Evolutionary conservation across 306 rosid genomes (phyloP).

Genomic region (Quillaja saponaria): DNA sequence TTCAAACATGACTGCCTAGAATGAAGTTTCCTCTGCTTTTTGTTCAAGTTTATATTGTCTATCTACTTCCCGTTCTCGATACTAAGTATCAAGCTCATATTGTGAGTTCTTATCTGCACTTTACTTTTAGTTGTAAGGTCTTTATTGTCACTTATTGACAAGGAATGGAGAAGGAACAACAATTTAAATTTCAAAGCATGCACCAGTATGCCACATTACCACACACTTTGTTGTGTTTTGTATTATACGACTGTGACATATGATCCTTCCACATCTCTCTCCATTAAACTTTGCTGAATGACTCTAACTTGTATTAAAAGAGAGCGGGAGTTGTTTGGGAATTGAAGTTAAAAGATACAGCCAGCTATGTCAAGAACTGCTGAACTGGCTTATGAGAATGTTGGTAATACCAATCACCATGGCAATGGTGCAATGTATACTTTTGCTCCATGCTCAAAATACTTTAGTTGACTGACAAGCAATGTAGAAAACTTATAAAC

Average conservation of each 20-base stretch:
- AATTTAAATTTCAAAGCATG: not conserved
- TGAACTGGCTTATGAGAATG: conserved; percentile 10
- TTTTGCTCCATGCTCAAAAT: conserved; percentile 6
- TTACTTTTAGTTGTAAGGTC: not conserved
- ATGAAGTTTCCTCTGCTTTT: no score
- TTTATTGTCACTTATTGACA: not conserved
- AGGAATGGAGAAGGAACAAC: conserved; percentile 11
- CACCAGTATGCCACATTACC: not conserved
- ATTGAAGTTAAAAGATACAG: conserved; percentile 15
- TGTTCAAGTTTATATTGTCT: no score
- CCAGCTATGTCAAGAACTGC: conserved; percentile 15
- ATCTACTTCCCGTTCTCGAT: conserved; percentile 8
- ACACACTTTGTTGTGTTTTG: not conserved
- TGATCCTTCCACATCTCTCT: not conserved
- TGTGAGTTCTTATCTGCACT: not conserved
- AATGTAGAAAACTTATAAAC: conserved; percentile 20
- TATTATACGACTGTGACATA: conserved; percentile 4
- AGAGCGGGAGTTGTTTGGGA: conserved; percentile 16
- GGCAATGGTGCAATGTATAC: conserved; percentile 26
- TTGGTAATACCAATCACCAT: conserved; percentile 3
- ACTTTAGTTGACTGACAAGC: conserved; percentile 6
- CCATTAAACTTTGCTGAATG: conserved; percentile 15
- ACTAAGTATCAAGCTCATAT: conserved; percentile 7
- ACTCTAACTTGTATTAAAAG: conserved; percentile 5
- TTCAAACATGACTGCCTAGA: conserved; percentile 43